phyloP scores from a whole-genome alignment of 2,329 filamentous ascomycete species.

The Nectriaceae sp. region DNA sequence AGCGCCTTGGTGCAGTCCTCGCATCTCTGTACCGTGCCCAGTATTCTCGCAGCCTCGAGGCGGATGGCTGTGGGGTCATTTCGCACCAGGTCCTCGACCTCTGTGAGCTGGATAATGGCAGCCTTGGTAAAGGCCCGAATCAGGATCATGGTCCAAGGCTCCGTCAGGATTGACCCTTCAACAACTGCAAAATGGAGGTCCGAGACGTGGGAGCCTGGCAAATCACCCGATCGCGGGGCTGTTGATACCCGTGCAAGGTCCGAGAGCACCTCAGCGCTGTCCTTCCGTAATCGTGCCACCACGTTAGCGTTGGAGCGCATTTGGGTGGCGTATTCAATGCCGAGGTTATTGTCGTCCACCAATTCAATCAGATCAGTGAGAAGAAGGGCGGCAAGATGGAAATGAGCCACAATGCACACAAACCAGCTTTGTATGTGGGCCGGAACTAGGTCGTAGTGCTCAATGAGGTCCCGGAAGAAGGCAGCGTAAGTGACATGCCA shows the following conservation, averaged over 20 bases:
- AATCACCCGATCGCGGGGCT: conserved; percentile 29
- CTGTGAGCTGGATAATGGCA: conserved; percentile 39
- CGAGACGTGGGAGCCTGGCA: conserved; percentile 24
- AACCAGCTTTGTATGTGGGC: conserved; percentile 61
- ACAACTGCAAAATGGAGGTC: conserved; percentile 56
- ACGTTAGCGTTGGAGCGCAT: conserved; percentile 34
- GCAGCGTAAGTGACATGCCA: conserved; percentile 54
- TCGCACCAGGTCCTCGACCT: conserved; percentile 28
- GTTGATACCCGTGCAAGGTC: conserved; percentile 51
- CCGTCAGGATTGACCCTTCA: conserved; percentile 57
- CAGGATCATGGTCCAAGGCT: conserved; percentile 60
- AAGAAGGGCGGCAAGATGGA: conserved; percentile 57
- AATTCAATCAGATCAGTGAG: conserved; percentile 55
- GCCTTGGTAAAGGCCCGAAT: conserved; percentile 55
- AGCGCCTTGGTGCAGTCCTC: conserved; percentile 54
- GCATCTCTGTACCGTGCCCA: conserved; percentile 38
- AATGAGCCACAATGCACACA: conserved; percentile 57
- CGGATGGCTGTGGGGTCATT: conserved; percentile 21
- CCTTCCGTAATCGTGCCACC: conserved; percentile 41
- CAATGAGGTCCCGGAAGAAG: conserved; percentile 54
- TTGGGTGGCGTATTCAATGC: conserved; percentile 25
- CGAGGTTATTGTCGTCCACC: conserved; percentile 44
- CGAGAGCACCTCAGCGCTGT: conserved; percentile 47
- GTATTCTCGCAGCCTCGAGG: conserved; percentile 22
- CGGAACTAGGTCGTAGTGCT: conserved; percentile 51